Evolutionary conservation across 768 basidiomycete genomes (phyloP), one percentile per base, ranked within the genome.

Genomic region (Suillus cothurnatus): DNA sequence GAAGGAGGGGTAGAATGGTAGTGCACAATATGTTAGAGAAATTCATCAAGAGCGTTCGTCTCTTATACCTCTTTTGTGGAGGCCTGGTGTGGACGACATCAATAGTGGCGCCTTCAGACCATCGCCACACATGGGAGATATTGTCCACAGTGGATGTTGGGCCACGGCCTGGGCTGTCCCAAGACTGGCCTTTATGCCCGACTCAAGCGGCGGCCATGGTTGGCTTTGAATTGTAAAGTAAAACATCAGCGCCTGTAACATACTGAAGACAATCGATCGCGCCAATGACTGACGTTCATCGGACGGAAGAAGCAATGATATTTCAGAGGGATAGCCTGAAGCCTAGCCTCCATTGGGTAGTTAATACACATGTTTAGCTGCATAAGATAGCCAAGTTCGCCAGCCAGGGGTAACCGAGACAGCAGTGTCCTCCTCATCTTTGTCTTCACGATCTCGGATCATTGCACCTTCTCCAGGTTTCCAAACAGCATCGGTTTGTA

Each of bases 341-440:
- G 26, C 9, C 4, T 6, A 12, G 38, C 17, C 1, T 26, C 57
- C 9, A 12, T 58, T 26, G 9, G 6, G 23, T 19, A 19, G 38
- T 94, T 92, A 26, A 91, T 76, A 71, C 86, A 93, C 69, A 92
- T 90, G 68, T 84, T 88, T 43, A 81, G 72, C 36, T 89, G 84
- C n/a, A 11, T 36, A 38, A 36, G 32, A 26, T 61, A 66, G 11
- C 56, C 62, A 23, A 63, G 43, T 57, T 50, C 61, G 34, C 71
- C 69, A 64, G 62, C 34, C 39, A 43, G 57, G 8, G 47, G 49
- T 4, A 53, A 64, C 53, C 55, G 64, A 32, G 5, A 43, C 31
- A 61, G 67, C 65, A 57, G 56, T 23, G 34, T 52, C 32, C 52
- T 58, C 57, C 38, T 64, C 19, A 57, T 43, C 43, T 12, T 28